Percentiles rank a stretch among this genome's conserved stretches.
phyloP scores from a whole-genome alignment of 148 eudicot species.

The Rhododendron henanense region DNA sequence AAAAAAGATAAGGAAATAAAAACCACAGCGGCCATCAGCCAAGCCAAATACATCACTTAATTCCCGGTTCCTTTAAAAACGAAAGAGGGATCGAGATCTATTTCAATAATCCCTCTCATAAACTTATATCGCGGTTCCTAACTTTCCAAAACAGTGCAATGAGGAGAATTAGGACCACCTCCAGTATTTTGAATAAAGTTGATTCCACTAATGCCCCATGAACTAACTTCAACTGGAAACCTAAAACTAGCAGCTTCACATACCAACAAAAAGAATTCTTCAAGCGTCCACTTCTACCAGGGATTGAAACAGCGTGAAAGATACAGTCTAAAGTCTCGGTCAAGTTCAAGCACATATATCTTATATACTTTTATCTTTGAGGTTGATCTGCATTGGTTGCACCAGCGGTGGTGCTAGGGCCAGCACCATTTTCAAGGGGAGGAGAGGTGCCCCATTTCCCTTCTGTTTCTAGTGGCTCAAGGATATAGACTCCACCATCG shows the following conservation, averaged over 20 bases:
- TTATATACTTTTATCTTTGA: slow-evolving; percentile 34
- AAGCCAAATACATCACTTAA: not conserved
- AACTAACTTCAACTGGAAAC: slow-evolving; percentile 9
- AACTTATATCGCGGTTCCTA: slow-evolving; percentile 7
- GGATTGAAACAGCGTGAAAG: slow-evolving; percentile 7
- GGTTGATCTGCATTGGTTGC: slow-evolving; percentile 49
- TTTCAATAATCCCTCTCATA: not conserved
- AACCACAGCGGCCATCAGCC: not conserved
- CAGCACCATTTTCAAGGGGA: slow-evolving; percentile 67
- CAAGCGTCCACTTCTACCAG: not conserved
- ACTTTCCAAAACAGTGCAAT: not conserved
- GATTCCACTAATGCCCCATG: not conserved
- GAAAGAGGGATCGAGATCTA: not conserved
- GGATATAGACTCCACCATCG: slow-evolving; percentile 77
- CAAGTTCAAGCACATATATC: not conserved
- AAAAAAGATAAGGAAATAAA: not conserved
- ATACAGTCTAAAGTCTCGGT: not conserved
- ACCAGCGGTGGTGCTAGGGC: slow-evolving; percentile 46
- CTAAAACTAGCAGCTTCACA: slow-evolving; percentile 30
- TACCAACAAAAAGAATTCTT: not conserved
- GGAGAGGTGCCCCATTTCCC: slow-evolving; percentile 87
- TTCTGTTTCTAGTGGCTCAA: slow-evolving; percentile 84
- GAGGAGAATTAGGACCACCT: slow-evolving; percentile 2
- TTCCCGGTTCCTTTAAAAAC: not conserved
- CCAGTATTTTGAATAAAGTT: slow-evolving; percentile 1